Evolutionary conservation across 169 alveolate species (phyloP), one percentile per base, ranked within the genome.

Genomic region (Plasmodium billcollinsi): DNA sequence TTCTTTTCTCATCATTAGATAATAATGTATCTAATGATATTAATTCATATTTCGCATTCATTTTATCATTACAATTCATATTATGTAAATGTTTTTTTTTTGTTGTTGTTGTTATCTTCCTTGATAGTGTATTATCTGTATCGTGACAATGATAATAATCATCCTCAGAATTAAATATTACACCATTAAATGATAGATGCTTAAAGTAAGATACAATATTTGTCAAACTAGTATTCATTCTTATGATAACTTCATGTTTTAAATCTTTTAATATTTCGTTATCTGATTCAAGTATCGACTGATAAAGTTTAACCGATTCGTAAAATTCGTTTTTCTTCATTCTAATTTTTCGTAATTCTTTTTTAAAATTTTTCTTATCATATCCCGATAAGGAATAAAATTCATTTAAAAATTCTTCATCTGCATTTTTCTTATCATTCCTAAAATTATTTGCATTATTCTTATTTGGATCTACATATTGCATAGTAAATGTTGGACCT

Each of bases 401-500:
- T 86, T 67, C 76, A 65, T 74, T 83, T 47, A 72, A 52, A 43
- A 67, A 74, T 15, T 69, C 89, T 11, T 78, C 65, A 39, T 67
- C 91, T 74, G 49, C 33, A 26, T 67, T 52, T 63, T 61, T 43
- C 24, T 39, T 66, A 47, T 75, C 59, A 7, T 54, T 91, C 62
- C 74, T 62, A 33, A n/a, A 20, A 73, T 61, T 50, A 18, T 43
- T 80, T 52, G 83, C 18, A 33, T 67, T 21, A 43, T 12, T 74
- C n/a, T 45, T 88, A 49, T 52, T 89, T 21, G 92, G 95, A 21
- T 86, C 94, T 20, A 76, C 80, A 74, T 88, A 94, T 45, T 94
- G 91, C 80, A 93, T 93, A 12, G 95, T 80, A 83, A 95, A 95
- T 20, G 95, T 93, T 14, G 95, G 95, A 14, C 97, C 97, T 76